These are phyloP conservation scores for Blastobotrys petasosporus DNA, from an alignment of 1,139 yeast species.

Conservation along the genomic window DNA sequence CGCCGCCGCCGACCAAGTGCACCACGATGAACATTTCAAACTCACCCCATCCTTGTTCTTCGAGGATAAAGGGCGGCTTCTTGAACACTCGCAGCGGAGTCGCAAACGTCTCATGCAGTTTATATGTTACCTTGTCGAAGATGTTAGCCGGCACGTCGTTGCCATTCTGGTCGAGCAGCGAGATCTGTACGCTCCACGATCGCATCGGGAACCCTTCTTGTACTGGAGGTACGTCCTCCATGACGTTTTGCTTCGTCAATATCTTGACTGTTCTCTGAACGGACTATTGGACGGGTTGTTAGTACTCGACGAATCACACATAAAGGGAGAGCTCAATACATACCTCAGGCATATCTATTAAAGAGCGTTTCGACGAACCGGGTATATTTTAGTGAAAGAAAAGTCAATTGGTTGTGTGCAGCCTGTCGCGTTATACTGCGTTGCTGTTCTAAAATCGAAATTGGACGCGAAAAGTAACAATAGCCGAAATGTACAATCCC, in stretches of 20 bases:
- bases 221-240: slow-evolving; percentile 79
- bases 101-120: slow-evolving; percentile 89
- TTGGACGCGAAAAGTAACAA: too few species aligned
- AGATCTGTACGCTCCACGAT: slow-evolving; percentile 78
- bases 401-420: background rate
- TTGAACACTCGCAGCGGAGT: slow-evolving; percentile 79
- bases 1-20: slow-evolving; percentile 81
- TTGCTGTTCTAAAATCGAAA: too few species aligned
- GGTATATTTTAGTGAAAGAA: background rate
- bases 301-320: background rate
- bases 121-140: slow-evolving; percentile 88
- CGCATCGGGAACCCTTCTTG: slow-evolving; percentile 95
- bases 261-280: slow-evolving; percentile 85
- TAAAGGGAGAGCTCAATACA: background rate
- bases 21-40: slow-evolving; percentile 81
- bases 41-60: slow-evolving; percentile 99
- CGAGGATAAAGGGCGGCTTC: slow-evolving; percentile 81
- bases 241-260: slow-evolving; percentile 78
- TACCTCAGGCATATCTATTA: background rate
- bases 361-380: background rate
- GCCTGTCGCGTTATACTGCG: too few species aligned
- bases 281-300: background rate
- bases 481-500: too few species aligned
- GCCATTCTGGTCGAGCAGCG: slow-evolving; percentile 72
- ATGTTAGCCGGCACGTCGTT: slow-evolving; percentile 80